phyloP scores from a whole-genome alignment of 345 rosid genomes.

The Microthlaspi erraticum region DNA sequence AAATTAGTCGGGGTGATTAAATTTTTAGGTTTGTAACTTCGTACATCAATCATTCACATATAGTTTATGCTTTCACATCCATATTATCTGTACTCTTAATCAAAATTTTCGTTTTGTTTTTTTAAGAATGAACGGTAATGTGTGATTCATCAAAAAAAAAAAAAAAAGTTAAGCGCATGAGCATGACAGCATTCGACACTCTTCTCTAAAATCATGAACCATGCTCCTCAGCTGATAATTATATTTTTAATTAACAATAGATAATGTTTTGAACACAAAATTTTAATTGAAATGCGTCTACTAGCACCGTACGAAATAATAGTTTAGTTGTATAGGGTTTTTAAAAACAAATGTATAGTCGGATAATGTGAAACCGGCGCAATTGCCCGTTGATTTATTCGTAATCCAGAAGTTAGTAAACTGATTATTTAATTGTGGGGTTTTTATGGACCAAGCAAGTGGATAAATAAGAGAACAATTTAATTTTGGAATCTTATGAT shows the following conservation, averaged over 20 bases:
- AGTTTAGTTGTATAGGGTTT: neutral
- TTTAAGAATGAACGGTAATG: neutral
- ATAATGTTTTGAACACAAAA: neutral
- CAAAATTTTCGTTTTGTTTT: neutral
- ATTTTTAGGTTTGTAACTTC: neutral
- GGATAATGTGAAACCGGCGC: constrained; percentile 43
- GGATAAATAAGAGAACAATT: constrained; percentile 31
- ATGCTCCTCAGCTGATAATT: constrained; percentile 22
- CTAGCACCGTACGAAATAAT: constrained; percentile 5
- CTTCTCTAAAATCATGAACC: constrained; percentile 30
- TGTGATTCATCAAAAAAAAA: neutral
- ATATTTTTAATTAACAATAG: neutral
- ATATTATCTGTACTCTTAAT: neutral
- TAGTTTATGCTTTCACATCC: neutral
- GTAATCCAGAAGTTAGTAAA: constrained; percentile 20
- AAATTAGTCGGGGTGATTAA: too few relatives aligned
- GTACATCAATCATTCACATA: neutral
- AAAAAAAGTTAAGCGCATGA: neutral
- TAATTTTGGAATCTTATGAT: constrained; percentile 34
- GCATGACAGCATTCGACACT: constrained; percentile 20
- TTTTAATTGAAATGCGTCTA: neutral
- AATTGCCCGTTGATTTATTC: constrained; percentile 29
- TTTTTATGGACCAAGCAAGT: constrained; percentile 30
- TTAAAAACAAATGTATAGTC: neutral
- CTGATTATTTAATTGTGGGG: constrained; percentile 20